Percentiles rank a stretch among this genome's conserved stretches.
phyloP scores from a whole-genome alignment of 225 moss, liverwort and hornwort genomes.

The Thuidium tamariscinum region DNA sequence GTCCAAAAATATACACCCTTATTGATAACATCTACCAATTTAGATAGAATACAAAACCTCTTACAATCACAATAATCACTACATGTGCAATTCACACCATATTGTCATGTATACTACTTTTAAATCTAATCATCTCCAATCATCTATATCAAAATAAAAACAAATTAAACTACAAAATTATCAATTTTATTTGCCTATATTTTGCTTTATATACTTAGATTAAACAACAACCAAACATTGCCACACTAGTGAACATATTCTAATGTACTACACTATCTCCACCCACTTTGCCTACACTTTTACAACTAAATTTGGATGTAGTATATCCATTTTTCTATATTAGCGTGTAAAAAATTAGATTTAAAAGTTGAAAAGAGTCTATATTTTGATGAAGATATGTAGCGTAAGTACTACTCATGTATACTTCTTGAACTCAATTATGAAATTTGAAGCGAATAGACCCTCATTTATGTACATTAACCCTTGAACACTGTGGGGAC shows the following conservation, averaged over 20 bases:
- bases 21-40: neutral
- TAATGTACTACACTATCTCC: accelerated
- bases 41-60: neutral
- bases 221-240: neutral
- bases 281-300: neutral
- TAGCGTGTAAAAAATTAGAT: neutral
- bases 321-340: accelerated
- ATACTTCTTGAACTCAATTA: neutral
- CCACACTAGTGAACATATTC: no score
- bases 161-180: no score
- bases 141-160: no score
- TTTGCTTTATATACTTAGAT: accelerated
- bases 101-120: accelerated
- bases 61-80: accelerated
- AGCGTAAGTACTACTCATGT: no score
- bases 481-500: no score
- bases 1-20: neutral
- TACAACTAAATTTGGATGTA: accelerated
- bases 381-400: neutral
- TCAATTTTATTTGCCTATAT: neutral
- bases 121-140: accelerated
- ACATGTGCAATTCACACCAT: accelerated
- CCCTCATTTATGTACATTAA: no score
- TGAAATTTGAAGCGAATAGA: accelerated
- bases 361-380: neutral